phyloP scores from a whole-genome alignment of 306 rosid genomes.

The Castanea sativa region DNA sequence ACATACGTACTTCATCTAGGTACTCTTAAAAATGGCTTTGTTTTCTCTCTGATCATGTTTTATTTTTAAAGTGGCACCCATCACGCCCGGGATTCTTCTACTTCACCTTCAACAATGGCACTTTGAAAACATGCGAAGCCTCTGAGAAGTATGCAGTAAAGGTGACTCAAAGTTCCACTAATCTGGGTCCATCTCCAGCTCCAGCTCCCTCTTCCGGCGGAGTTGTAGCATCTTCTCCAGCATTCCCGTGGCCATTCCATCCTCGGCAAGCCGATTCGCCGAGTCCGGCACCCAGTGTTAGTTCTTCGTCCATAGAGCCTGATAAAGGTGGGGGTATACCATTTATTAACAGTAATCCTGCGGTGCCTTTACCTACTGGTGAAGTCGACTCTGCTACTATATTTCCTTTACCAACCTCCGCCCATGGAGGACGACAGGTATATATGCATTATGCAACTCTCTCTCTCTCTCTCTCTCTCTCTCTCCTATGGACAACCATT shows the following conservation, averaged over 20 bases:
- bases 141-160: constrained; percentile 69
- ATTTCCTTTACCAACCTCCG: constrained; percentile 68
- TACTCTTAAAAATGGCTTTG: neutral
- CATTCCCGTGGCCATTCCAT: constrained; percentile 79
- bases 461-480: too few relatives aligned
- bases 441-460: too few relatives aligned
- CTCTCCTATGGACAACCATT: too few relatives aligned
- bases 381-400: constrained; percentile 97
- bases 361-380: constrained; percentile 94
- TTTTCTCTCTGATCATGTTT: neutral
- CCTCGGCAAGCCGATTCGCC: constrained; percentile 59
- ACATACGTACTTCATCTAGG: constrained; percentile 3
- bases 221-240: constrained; percentile 50
- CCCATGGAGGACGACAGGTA: constrained; percentile 52
- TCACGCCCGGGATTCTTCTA: constrained; percentile 82
- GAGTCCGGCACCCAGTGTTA: constrained; percentile 46
- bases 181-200: constrained; percentile 43
- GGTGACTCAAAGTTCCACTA: constrained; percentile 39
- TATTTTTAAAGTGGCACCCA: constrained; percentile 76
- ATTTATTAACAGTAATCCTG: constrained; percentile 93
- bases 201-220: constrained; percentile 65
- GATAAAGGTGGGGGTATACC: constrained; percentile 63
- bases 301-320: constrained; percentile 49
- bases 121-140: constrained; percentile 54
- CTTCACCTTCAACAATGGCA: constrained; percentile 74